Evolutionary conservation across 768 basidiomycete species (phyloP), one percentile per base, ranked within the genome.

Genomic region (Leccinum rimulosum): DNA sequence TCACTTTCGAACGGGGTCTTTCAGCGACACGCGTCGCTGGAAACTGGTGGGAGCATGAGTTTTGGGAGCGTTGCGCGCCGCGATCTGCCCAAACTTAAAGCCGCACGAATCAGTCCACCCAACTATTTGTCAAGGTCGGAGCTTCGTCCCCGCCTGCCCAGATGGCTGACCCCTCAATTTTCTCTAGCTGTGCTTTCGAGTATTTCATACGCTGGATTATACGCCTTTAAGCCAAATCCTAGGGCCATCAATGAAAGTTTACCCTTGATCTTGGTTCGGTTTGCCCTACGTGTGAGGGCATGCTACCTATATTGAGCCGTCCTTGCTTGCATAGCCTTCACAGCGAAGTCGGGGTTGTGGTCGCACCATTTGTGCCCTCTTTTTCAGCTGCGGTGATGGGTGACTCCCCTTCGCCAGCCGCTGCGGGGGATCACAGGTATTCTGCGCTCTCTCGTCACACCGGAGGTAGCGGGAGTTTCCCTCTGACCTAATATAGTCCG

Each of bases 41-140:
- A 27, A 67, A 79, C 27, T 90, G 87, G 86, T 79, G 76, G 74
- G 75, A 81, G 35, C 81, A 88, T 64, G 61, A 66, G 8, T 89
- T 88, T 71, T 90, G 89, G 88, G 67, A 67, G 45, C 54, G 60
- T 53, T 52, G 53, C 57, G 48, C 60, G 25, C 35, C 62, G 51
- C 33, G 31, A 58, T 57, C 61, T 52, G 48, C n/a, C 45, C 50
- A 54, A 61, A 61, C 54, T 50, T 64, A 62, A 68, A 57, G 30
- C 48, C 27, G 61, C 57, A 63, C 52, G 53, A 38, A 30, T 25
- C 60, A 33, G 52, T 54, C 48, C 48, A 9, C 28, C 30, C 49
- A 52, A 59, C 36, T 53, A 60, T 62, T 58, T 64, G 62, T 63
- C 59, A 64, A 68, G 64, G 64, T 63, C 57, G 61, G 66, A 59